Conservation (phyloP, 352 stramenopile genomes). For the Pythium pyrilobum region DNA sequence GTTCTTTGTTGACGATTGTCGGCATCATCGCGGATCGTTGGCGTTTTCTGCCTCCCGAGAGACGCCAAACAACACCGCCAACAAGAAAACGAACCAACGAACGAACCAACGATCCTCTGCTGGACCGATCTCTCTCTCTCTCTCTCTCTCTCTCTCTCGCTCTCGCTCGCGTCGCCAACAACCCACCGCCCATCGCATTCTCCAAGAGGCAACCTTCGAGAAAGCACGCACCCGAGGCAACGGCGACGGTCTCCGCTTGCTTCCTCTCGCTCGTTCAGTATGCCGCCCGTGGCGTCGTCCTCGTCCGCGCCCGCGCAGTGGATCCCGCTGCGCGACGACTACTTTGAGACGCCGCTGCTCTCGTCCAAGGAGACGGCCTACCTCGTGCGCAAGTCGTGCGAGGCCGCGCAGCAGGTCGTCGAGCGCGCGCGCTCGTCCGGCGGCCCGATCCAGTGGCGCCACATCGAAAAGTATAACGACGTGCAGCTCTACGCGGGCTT, state of each 20-base stretch:
- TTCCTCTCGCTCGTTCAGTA: neutral
- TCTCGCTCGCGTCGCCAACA: too few species aligned
- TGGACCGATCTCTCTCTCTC: too few species aligned
- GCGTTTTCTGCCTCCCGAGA: too few species aligned
- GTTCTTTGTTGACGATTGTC: too few species aligned
- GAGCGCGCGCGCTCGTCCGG: constrained; percentile 55
- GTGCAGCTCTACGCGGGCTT: constrained; percentile 74
- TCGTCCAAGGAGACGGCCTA: constrained; percentile 64
- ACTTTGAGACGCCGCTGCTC: constrained; percentile 66
- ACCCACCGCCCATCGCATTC: too few species aligned
- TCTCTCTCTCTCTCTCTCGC: too few species aligned
- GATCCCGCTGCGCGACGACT: constrained; percentile 70
- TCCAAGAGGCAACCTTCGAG: too few species aligned
- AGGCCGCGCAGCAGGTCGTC: constrained; percentile 73
- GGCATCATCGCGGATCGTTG: too few species aligned
- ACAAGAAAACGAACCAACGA: too few species aligned
- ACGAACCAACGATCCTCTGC: too few species aligned
- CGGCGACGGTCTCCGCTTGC: neutral
- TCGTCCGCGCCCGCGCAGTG: constrained; percentile 22
- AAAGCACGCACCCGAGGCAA: neutral
- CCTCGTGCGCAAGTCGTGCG: constrained; percentile 75
- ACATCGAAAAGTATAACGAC: constrained; percentile 69
- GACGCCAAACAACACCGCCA: too few species aligned
- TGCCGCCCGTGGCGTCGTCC: neutral
- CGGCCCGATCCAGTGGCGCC: constrained; percentile 65